These are phyloP conservation scores for Diplodia seriata DNA, from an alignment of 2,329 filamentous ascomycete genomes.

Conservation along the genomic window DNA sequence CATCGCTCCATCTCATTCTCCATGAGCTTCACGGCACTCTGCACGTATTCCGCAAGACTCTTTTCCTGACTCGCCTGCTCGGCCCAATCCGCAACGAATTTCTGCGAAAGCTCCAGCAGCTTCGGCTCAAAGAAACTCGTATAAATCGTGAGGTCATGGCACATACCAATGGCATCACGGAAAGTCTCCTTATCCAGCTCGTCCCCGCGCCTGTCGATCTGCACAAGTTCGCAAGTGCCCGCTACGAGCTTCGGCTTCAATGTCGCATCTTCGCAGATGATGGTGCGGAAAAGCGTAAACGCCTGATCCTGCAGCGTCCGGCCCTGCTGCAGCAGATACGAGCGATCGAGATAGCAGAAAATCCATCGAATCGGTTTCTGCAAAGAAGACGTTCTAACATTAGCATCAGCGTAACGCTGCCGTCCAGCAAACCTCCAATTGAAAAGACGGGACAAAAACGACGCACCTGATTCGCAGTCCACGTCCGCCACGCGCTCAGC, in stretches of 20 bases:
- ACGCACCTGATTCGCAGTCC: conserved; percentile 78
- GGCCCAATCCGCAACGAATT: conserved; percentile 74
- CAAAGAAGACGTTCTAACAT: neutral
- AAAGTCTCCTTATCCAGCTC: conserved; percentile 68
- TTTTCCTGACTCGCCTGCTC: conserved; percentile 66
- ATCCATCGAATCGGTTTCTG: conserved; percentile 81
- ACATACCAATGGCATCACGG: conserved; percentile 77
- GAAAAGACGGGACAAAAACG: conserved; percentile 6
- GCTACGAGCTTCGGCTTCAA: conserved; percentile 64
- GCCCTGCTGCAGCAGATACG: conserved; percentile 79
- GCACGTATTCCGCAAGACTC: conserved; percentile 77
- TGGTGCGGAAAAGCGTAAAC: conserved; percentile 73
- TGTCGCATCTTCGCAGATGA: conserved; percentile 61
- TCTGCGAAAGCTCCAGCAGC: conserved; percentile 71
- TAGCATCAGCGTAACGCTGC: conserved; percentile 31
- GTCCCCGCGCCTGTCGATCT: conserved; percentile 68
- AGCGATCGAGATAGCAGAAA: conserved; percentile 93
- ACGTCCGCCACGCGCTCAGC: conserved; percentile 72
- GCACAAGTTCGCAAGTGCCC: conserved; percentile 79
- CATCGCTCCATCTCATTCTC: conserved; percentile 76
- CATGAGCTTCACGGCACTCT: conserved; percentile 72
- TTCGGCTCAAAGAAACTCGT: conserved; percentile 77
- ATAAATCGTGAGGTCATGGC: conserved; percentile 86
- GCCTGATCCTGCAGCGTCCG: conserved; percentile 83
- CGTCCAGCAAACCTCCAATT: conserved; percentile 6